Percentiles rank a stretch among this genome's conserved stretches.
phyloP scores from a whole-genome alignment of 176 grass and related monocot genomes.

The Hsuehochloa calcarea region DNA sequence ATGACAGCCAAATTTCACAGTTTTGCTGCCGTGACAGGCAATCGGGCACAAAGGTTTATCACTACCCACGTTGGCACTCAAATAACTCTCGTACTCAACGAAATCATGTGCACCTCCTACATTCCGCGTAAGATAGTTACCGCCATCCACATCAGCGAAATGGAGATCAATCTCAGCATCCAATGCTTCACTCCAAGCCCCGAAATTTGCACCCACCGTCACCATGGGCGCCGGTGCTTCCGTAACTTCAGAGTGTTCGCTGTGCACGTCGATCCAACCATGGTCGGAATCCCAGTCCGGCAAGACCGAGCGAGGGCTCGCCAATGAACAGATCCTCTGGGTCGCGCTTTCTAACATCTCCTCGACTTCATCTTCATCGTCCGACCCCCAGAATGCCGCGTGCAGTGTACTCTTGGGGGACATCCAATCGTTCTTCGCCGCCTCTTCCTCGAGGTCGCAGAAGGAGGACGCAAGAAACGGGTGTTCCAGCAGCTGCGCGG shows the following conservation, averaged over 20 bases:
- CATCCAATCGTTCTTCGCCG: constrained; percentile 37
- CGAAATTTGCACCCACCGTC: background rate
- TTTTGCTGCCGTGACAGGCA: background rate
- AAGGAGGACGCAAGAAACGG: constrained; percentile 43
- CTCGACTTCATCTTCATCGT: constrained; percentile 34
- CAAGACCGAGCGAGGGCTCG: constrained; percentile 13
- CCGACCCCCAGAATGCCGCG: constrained; percentile 48
- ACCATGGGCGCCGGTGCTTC: background rate
- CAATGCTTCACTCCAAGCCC: background rate
- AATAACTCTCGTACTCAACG: too few species aligned
- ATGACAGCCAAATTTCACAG: background rate
- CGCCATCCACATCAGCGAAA: background rate
- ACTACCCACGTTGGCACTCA: too few species aligned
- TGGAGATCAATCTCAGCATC: background rate
- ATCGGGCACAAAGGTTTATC: background rate
- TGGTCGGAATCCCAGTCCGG: constrained; percentile 46
- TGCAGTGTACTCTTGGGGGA: constrained; percentile 60
- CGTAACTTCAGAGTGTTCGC: background rate
- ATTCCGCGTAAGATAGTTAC: background rate
- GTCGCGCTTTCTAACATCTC: constrained; percentile 26
- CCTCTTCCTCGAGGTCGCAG: constrained; percentile 19
- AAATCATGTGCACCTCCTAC: background rate
- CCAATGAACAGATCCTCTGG: constrained; percentile 38
- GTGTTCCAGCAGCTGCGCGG: constrained; percentile 51
- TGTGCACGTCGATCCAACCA: constrained; percentile 44